phyloP scores from a whole-genome alignment of 331 rosid species.

The Rosa hybrid region DNA sequence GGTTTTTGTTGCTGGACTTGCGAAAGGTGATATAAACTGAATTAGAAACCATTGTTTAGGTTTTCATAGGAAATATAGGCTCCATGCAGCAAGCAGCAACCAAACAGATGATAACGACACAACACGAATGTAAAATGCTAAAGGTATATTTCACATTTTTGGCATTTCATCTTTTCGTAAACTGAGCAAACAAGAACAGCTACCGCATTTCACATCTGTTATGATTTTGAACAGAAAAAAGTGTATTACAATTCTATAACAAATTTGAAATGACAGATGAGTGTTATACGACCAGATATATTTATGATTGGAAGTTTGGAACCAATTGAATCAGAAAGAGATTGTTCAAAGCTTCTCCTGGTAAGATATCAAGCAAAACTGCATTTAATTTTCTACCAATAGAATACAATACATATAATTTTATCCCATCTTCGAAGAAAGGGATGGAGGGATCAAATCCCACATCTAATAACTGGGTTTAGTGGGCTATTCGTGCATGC shows the following conservation, averaged over 20 bases:
- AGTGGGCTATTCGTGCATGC: not conserved
- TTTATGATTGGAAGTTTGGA: not conserved
- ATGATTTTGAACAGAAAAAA: not conserved
- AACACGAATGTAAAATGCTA: not conserved
- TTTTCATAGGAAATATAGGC: not conserved
- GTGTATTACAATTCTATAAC: not conserved
- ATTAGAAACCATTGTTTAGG: not conserved
- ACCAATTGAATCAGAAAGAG: not conserved
- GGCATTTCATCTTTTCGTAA: not conserved
- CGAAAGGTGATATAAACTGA: not conserved
- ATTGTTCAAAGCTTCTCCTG: not conserved
- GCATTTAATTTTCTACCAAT: not conserved
- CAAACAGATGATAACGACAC: not conserved
- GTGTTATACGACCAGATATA: no score
- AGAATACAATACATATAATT: not conserved
- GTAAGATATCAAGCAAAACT: not conserved
- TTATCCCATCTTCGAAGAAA: not conserved
- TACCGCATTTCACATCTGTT: not conserved
- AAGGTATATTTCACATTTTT: not conserved
- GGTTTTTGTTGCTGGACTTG: no score
- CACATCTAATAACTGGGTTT: not conserved
- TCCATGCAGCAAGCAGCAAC: not conserved
- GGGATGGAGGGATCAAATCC: not conserved
- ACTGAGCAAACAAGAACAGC: not conserved
- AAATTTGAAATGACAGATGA: not conserved